phyloP scores from a whole-genome alignment of 2,329 filamentous ascomycete genomes.

The Juglanconis oblonga region DNA sequence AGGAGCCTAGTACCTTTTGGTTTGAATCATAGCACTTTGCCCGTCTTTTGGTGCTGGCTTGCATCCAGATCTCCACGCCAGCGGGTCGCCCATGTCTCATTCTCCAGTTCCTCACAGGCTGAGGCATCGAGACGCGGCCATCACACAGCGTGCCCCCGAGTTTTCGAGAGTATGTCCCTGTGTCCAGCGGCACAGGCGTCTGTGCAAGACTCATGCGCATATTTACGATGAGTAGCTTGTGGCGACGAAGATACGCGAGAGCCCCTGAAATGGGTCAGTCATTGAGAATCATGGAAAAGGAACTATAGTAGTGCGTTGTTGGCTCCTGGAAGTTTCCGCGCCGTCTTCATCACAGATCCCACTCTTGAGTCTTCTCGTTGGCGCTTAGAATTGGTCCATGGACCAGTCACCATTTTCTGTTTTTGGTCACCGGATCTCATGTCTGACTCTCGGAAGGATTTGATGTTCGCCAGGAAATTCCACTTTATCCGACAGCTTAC shows the following conservation, averaged over 20 bases:
- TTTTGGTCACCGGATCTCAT: not conserved
- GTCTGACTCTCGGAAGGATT: conserved; percentile 1
- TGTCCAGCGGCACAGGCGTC: not conserved
- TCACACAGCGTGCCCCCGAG: not conserved
- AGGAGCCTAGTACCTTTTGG: conserved; percentile 7
- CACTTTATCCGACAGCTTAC: not conserved
- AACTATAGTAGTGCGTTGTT: conserved; percentile 2
- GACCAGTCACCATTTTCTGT: conserved; percentile 6
- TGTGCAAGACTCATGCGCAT: not conserved
- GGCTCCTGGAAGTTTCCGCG: conserved; percentile 1
- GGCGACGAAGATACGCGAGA: not conserved
- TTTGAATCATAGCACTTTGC: conserved; percentile 11
- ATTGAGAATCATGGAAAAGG: not conserved
- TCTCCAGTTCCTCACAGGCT: conserved; percentile 12
- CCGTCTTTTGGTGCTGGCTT: conserved; percentile 1
- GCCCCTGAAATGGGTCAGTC: not conserved
- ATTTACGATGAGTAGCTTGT: not conserved
- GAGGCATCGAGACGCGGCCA: not conserved
- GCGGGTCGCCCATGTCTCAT: conserved; percentile 14
- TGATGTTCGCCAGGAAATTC: not conserved
- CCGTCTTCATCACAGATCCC: conserved; percentile 12
- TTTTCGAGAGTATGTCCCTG: not conserved
- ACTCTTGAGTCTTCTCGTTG: conserved; percentile 7
- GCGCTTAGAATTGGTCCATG: conserved; percentile 8
- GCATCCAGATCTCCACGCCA: conserved; percentile 8